Conservation (phyloP, 805 yeast species). For the Suhomyces tanzawaensis region DNA sequence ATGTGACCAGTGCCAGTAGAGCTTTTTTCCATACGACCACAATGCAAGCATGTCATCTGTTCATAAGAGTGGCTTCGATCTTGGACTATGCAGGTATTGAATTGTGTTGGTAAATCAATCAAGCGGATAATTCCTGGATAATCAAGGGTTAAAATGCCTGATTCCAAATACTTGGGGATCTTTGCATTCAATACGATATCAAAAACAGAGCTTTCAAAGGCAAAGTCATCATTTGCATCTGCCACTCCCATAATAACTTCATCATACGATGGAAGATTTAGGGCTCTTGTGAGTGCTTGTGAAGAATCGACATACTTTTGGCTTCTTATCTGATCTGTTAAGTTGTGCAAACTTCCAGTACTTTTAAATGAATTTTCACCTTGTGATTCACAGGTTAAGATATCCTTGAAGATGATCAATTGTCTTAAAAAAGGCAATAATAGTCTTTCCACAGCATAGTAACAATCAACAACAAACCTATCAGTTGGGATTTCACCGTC, state of each 20-base stretch:
- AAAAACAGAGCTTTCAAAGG: slow-evolving; percentile 21
- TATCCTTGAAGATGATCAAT: slow-evolving; percentile 29
- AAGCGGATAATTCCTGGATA: slow-evolving; percentile 57
- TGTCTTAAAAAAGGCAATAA: slow-evolving; percentile 36
- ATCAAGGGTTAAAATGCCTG: slow-evolving; percentile 33
- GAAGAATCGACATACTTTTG: slow-evolving; percentile 19
- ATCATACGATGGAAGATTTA: slow-evolving; percentile 24
- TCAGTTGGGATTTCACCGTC: not conserved
- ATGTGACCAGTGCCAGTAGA: slow-evolving; percentile 23
- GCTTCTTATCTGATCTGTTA: slow-evolving; percentile 15
- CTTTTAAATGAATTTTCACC: slow-evolving; percentile 25
- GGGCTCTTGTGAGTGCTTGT: slow-evolving; percentile 22
- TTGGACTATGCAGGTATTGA: slow-evolving; percentile 25
- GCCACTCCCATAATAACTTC: slow-evolving; percentile 15
- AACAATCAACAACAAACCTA: not conserved
- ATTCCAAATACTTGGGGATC: slow-evolving; percentile 22
- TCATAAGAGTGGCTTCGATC: slow-evolving; percentile 19
- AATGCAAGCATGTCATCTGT: slow-evolving; percentile 32
- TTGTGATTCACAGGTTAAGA: slow-evolving; percentile 26
- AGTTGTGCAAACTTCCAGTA: slow-evolving; percentile 12
- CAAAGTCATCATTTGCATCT: not conserved
- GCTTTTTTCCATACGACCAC: slow-evolving; percentile 26
- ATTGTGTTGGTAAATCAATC: slow-evolving; percentile 49
- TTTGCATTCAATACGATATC: slow-evolving; percentile 23
- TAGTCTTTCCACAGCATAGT: slow-evolving; percentile 18